Evolutionary conservation across 257 asterid genomes (phyloP), one percentile per base, ranked within the genome.

Genomic region (Jacaranda mimosifolia): DNA sequence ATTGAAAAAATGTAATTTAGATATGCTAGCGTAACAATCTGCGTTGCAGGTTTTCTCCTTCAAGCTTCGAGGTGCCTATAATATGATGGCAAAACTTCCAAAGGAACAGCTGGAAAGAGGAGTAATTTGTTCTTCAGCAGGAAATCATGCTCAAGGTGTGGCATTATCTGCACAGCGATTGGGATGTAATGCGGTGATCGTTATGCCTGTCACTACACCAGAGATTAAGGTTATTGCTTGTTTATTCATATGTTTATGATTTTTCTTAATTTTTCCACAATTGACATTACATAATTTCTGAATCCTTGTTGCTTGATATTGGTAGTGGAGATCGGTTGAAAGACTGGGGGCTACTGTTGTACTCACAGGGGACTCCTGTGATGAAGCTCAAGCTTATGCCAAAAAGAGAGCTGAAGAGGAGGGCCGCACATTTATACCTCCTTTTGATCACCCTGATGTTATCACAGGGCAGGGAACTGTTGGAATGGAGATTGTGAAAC

Each of bases 81-180:
- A 93, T 79, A 93, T 93, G 98, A 93, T 93, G 98, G 97, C 97
- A 7, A 93, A 86, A 81, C 88, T 93, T 79, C 86, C 96, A 18
- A 90, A 82, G 56, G 90, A 88, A 76, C 94, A 84, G 83, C 76
- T 89, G 42, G 75, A 89, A 73, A 85, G 79, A 79, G 98, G 98
- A 36, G 98, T 93, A 21, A 87, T 93, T 35, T 93, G 98, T 82
- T 93, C 98, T 51, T 93, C 98, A 7, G 98, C 98, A 15, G 98
- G 98, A 78, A 93, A 93, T 77, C 98, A 93, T 55, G 98, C 98
- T 26, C 98, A 93, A 81, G 98, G 98, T 52, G 97, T 91, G 72
- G 98, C 98, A 12, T 81, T 93, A 65, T 83, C 98, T 19, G 97
- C 98, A 39, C 85, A 86, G 82, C 88, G 49, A 80, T 85, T 92